Conservation (phyloP, 257 asterid species). For the Salvia miltiorrhiza region DNA sequence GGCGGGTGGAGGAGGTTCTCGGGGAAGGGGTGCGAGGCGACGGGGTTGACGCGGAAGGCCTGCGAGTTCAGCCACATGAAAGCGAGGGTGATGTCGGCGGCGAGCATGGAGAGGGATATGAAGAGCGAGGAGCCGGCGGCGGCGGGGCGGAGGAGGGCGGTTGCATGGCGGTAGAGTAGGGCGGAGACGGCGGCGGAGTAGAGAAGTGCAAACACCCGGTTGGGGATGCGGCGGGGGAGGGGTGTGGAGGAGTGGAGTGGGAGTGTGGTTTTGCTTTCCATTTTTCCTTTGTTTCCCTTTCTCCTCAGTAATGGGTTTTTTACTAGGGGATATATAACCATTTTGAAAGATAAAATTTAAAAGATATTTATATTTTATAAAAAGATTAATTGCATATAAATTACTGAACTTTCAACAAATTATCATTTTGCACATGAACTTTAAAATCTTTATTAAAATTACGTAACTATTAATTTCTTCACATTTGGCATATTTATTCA, state of each 20-base stretch:
- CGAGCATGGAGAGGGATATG: slow-evolving; percentile 29
- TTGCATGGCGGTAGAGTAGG: slow-evolving; percentile 49
- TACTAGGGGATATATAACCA: no score
- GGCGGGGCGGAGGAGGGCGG: slow-evolving; percentile 25
- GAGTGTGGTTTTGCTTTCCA: no score
- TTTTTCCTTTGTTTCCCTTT: no score
- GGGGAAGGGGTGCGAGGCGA: slow-evolving; percentile 28
- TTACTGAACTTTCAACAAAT: no score
- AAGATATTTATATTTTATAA: no score
- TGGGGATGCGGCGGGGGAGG: slow-evolving; percentile 41
- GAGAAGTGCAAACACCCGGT: slow-evolving; percentile 51
- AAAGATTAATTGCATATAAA: no score
- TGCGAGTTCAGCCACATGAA: slow-evolving; percentile 61
- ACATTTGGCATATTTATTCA: no score
- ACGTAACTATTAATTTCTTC: no score
- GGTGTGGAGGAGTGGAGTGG: slow-evolving; percentile 38
- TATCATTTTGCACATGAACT: no score
- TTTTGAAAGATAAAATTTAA: no score
- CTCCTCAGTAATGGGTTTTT: no score
- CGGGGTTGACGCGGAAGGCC: slow-evolving; percentile 49
- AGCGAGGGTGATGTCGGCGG: slow-evolving; percentile 41
- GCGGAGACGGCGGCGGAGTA: slow-evolving; percentile 49
- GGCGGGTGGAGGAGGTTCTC: slow-evolving; percentile 22
- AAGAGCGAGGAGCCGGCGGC: slow-evolving; percentile 27
- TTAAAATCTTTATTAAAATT: no score